Base-by-base conservation (phyloP, 352 stramenopile species). In the Globisporangium mamillatum region DNA sequence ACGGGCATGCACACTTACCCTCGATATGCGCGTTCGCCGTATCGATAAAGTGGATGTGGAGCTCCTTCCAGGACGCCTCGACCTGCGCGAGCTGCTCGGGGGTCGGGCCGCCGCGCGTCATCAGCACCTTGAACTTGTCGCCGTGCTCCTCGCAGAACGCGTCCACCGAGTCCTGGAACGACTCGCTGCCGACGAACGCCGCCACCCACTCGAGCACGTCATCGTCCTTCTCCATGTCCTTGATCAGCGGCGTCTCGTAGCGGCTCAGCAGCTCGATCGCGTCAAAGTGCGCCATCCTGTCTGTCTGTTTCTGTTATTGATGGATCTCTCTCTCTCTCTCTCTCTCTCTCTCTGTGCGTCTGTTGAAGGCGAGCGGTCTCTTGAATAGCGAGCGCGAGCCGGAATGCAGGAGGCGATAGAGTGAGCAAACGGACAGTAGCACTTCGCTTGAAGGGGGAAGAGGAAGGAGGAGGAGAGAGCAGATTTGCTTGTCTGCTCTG, bases 191-290 rank as follows among this genome's bases (percentile, higher is more conserved):
- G 34, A 93, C 80, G 63, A 80, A 90, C 22, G 86, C 84, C 0
- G 86, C 76, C 57, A 93, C 86, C 86, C 86, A 93, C 68, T 93
- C 86, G 46, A 93, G 81, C 50, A 93, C 84, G 66, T 93, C 86
- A 57, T 93, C 86, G 36, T 80, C 79, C 44, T 75, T 65, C 72
- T 93, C 86, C 86, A 93, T 93, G 72, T 93, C 86, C 69, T 92
- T 91, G 52, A 93, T 76, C 61, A 91, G 73, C 60, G 86, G 86
- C 71, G 84, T 91, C 76, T 93, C 83, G 66, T 91, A 93, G 66
- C 86, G 83, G 59, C 80, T 78, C 61, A 93, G 73, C 64, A 93
- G 71, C 63, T 93, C 86, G 52, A 93, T 93, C 44, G 86, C 86
- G 66, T 93, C 86, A 69, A 93, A 93, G 55, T 75, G 75, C 52